Conservation (phyloP, 345 rosid species). For the Moricandia arvensis region DNA sequence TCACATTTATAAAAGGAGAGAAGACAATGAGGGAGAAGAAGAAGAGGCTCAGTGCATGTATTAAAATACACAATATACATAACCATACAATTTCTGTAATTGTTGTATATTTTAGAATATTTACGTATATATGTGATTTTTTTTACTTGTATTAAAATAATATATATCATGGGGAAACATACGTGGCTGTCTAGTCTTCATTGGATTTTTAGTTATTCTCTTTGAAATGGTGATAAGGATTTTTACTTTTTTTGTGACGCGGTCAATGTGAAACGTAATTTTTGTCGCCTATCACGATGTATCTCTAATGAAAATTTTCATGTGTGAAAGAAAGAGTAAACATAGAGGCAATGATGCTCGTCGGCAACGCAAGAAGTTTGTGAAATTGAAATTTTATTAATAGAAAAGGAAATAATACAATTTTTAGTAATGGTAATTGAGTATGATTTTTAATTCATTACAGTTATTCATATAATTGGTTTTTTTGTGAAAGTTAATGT, state of each 20-base stretch:
- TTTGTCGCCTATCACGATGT: neutral
- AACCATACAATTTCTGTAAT: slow-evolving; percentile 3
- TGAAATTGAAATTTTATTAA: too few relatives aligned
- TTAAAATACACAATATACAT: neutral
- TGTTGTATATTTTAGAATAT: neutral
- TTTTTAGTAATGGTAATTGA: too few relatives aligned
- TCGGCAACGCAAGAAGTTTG: too few relatives aligned
- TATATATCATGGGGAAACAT: neutral
- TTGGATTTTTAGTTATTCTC: neutral
- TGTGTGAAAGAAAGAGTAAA: neutral
- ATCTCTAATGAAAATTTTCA: neutral
- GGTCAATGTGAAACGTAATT: slow-evolving; percentile 8
- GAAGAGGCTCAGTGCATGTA: slow-evolving; percentile 17
- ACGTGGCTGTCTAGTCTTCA: slow-evolving; percentile 3
- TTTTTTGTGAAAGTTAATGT: too few relatives aligned
- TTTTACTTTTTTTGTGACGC: neutral
- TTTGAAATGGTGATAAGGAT: neutral
- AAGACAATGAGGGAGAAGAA: neutral
- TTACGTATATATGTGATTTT: neutral
- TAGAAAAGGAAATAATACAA: too few relatives aligned
- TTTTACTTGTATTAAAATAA: neutral
- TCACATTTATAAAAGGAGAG: slow-evolving; percentile 13
- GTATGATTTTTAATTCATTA: too few relatives aligned
- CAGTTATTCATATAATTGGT: too few relatives aligned
- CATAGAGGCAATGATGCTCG: neutral